A percentile compares a stretch with the other conserved stretches of the same genome.
phyloP scores from a whole-genome alignment of 1,284 basidiomycete species.

The Ganoderma boninense region DNA sequence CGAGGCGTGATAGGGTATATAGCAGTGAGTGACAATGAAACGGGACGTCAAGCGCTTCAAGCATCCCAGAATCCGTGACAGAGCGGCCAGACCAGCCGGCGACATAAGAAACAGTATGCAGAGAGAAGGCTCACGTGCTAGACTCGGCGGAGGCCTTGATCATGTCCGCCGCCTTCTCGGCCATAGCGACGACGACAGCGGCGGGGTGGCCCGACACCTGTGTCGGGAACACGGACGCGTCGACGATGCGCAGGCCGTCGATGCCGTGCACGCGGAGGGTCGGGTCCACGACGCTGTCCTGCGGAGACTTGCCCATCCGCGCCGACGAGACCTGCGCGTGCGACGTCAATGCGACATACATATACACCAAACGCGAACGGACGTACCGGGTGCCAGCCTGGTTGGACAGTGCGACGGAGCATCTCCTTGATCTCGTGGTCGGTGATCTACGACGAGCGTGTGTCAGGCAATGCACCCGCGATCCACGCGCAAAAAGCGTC shows the following conservation, averaged over 20 bases:
- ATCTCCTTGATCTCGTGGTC: slow-evolving; percentile 3
- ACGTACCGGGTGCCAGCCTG: background rate
- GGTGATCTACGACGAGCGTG: background rate
- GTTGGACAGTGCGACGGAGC: background rate
- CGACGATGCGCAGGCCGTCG: slow-evolving; percentile 49
- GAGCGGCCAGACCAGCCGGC: background rate
- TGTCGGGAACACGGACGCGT: slow-evolving; percentile 49
- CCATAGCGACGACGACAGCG: slow-evolving; percentile 37
- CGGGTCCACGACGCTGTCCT: slow-evolving; percentile 29
- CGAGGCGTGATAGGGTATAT: background rate
- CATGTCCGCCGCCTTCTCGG: slow-evolving; percentile 38
- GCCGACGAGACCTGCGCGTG: slow-evolving; percentile 26
- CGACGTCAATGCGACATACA: background rate
- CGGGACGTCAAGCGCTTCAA: background rate
- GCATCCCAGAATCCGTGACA: background rate
- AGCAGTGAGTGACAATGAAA: background rate
- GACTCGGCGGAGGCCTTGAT: slow-evolving; percentile 22
- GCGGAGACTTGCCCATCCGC: slow-evolving; percentile 30
- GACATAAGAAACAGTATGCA: background rate
- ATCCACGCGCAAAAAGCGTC: too few species aligned
- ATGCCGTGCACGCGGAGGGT: slow-evolving; percentile 44
- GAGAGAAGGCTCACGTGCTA: background rate
- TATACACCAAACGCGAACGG: background rate
- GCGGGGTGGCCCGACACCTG: slow-evolving; percentile 39
- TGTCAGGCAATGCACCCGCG: too few species aligned